Evolutionary conservation across 2,329 filamentous ascomycete species (phyloP).

Genomic region (Microdochium bolleyi): DNA sequence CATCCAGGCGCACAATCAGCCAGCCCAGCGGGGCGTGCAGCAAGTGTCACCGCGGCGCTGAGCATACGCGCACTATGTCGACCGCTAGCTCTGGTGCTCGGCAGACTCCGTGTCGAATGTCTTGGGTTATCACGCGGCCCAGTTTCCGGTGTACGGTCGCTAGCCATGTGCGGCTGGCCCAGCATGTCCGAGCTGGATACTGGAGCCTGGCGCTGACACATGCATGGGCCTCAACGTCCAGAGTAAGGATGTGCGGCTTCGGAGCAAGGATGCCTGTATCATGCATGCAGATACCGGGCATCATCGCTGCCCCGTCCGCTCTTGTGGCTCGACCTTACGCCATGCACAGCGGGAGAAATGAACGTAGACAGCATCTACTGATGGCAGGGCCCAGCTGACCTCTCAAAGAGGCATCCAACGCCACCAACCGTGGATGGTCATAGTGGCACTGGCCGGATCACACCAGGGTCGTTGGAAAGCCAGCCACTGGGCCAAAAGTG

Average conservation of each 20-base stretch:
- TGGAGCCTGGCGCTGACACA: too few relatives aligned
- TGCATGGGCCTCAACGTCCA: too few relatives aligned
- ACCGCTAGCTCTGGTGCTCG: not conserved
- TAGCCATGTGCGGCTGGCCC: not conserved
- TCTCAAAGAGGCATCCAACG: not conserved
- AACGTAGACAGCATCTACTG: too few relatives aligned
- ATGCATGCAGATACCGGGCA: too few relatives aligned
- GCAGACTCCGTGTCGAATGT: not conserved
- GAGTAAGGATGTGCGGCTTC: too few relatives aligned
- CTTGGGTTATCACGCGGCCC: not conserved
- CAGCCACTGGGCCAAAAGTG: not conserved
- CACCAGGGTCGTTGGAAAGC: not conserved
- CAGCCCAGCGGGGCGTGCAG: not conserved
- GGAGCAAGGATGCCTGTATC: too few relatives aligned
- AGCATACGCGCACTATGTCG: not conserved
- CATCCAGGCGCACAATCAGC: not conserved
- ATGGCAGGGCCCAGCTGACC: too few relatives aligned
- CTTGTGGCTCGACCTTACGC: too few relatives aligned
- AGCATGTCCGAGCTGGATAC: too few relatives aligned
- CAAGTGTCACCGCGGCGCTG: not conserved
- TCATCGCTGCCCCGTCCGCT: too few relatives aligned
- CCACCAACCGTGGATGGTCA: not conserved
- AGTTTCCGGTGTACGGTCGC: not conserved
- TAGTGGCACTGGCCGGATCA: not conserved
- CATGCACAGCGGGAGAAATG: too few relatives aligned